Percentiles rank a stretch among this genome's conserved stretches.
phyloP scores from a whole-genome alignment of 1,139 yeast species.

The Pichiaceae sp. region DNA sequence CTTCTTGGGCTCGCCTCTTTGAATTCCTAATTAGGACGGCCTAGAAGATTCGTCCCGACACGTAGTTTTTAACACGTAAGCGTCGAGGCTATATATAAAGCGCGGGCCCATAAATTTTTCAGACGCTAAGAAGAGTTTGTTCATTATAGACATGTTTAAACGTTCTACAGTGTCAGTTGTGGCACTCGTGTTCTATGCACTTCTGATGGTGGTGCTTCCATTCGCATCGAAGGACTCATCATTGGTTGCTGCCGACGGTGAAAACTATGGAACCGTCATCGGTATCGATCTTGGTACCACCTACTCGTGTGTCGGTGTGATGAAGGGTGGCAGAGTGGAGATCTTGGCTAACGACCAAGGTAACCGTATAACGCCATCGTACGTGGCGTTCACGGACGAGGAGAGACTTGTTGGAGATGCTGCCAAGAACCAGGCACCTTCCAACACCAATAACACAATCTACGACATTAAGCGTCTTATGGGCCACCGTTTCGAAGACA shows the following conservation, averaged over 20 bases:
- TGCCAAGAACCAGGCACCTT: slow-evolving; percentile 87
- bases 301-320: slow-evolving; percentile 90
- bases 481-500: slow-evolving; percentile 70
- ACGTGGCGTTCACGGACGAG: slow-evolving; percentile 72
- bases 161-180: slow-evolving; percentile 3
- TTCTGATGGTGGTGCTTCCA: slow-evolving; percentile 53
- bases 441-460: slow-evolving; percentile 70
- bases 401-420: slow-evolving; percentile 93
- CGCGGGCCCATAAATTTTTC: too few relatives aligned
- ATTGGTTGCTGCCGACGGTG: slow-evolving; percentile 33
- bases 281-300: slow-evolving; percentile 89
- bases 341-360: slow-evolving; percentile 94
- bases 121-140: too few relatives aligned
- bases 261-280: slow-evolving; percentile 69
- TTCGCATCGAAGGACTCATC: slow-evolving; percentile 27
- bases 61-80: too few relatives aligned
- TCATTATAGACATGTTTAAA: neutral
- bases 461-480: slow-evolving; percentile 84
- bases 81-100: too few relatives aligned
- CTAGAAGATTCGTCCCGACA: too few relatives aligned
- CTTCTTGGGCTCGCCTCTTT: too few relatives aligned
- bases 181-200: slow-evolving; percentile 36
- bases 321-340: slow-evolving; percentile 88
- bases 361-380: slow-evolving; percentile 89
- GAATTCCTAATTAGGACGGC: too few relatives aligned